These are phyloP conservation scores for Saccharomyces pastorianus DNA, from an alignment of 1,139 yeast genomes.

Conservation along the genomic window DNA sequence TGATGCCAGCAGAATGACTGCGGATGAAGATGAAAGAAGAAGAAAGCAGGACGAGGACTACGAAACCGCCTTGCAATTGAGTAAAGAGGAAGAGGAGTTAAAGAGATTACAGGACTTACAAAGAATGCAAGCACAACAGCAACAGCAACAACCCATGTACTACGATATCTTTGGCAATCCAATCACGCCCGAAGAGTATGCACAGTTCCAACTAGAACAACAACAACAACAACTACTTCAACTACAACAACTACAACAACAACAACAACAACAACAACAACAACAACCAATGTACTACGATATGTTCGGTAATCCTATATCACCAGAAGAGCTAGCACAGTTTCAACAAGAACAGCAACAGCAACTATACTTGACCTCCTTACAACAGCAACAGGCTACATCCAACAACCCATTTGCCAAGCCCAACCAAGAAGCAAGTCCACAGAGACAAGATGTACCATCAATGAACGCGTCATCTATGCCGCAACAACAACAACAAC, in stretches of 20 bases:
- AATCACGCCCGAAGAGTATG: slow-evolving; percentile 39
- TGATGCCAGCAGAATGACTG: slow-evolving; percentile 74
- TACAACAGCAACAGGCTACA: slow-evolving; percentile 20
- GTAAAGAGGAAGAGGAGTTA: slow-evolving; percentile 82
- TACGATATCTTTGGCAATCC: slow-evolving; percentile 80
- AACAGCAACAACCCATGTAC: slow-evolving; percentile 33
- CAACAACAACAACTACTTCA: slow-evolving; percentile 30
- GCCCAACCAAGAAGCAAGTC: slow-evolving; percentile 14
- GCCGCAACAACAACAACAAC: slow-evolving; percentile 17
- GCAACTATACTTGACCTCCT: slow-evolving; percentile 29
- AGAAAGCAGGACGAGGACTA: slow-evolving; percentile 56
- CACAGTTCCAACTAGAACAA: slow-evolving; percentile 33
- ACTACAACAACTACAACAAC: slow-evolving; percentile 22
- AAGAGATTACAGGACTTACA: slow-evolving; percentile 37
- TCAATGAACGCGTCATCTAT: slow-evolving; percentile 8
- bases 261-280: slow-evolving; percentile 8
- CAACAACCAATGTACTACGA: slow-evolving; percentile 1
- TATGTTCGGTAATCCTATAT: background rate
- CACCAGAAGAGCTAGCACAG: slow-evolving; percentile 14
- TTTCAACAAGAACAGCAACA: slow-evolving; percentile 10
- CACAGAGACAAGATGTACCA: slow-evolving; percentile 30
- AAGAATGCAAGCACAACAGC: slow-evolving; percentile 32
- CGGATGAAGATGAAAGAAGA: slow-evolving; percentile 71
- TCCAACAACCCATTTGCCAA: slow-evolving; percentile 6
- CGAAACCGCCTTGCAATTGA: slow-evolving; percentile 70